These are phyloP conservation scores for Ophiostoma australiae DNA, from an alignment of 2,329 filamentous ascomycete genomes.

Conservation along the genomic window DNA sequence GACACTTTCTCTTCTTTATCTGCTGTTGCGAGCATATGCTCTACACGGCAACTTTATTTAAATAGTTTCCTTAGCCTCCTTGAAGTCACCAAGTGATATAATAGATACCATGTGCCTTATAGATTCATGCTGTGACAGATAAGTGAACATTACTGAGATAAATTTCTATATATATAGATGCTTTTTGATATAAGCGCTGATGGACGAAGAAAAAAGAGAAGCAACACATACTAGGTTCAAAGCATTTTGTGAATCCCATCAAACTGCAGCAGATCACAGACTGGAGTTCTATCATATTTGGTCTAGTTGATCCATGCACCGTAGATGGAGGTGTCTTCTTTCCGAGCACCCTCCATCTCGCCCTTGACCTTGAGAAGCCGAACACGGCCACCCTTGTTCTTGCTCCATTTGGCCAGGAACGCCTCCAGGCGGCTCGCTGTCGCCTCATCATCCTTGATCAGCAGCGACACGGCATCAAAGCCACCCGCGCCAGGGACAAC, in stretches of 20 bases:
- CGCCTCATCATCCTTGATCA: constrained; percentile 67
- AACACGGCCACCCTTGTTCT: constrained; percentile 56
- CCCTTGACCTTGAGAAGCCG: constrained; percentile 65
- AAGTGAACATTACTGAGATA: background rate
- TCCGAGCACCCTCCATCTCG: constrained; percentile 62
- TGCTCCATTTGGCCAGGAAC: constrained; percentile 63
- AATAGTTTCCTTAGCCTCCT: background rate
- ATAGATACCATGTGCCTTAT: background rate
- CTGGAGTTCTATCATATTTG: background rate
- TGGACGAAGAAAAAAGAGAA: background rate
- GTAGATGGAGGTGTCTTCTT: constrained; percentile 44
- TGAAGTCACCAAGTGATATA: background rate
- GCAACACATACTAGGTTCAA: background rate
- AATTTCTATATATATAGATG: background rate
- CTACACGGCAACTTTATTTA: background rate
- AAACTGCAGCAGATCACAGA: background rate
- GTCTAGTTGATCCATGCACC: constrained; percentile 23
- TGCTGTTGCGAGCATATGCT: background rate
- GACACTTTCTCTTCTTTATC: background rate
- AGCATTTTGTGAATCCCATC: background rate
- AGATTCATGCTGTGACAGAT: background rate
- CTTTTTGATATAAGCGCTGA: background rate
- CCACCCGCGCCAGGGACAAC: constrained; percentile 93
- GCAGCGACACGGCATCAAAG: constrained; percentile 79
- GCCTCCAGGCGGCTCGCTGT: constrained; percentile 56